Conservation (phyloP, 2,329 filamentous ascomycete genomes). For the Beauveria sp. region DNA sequence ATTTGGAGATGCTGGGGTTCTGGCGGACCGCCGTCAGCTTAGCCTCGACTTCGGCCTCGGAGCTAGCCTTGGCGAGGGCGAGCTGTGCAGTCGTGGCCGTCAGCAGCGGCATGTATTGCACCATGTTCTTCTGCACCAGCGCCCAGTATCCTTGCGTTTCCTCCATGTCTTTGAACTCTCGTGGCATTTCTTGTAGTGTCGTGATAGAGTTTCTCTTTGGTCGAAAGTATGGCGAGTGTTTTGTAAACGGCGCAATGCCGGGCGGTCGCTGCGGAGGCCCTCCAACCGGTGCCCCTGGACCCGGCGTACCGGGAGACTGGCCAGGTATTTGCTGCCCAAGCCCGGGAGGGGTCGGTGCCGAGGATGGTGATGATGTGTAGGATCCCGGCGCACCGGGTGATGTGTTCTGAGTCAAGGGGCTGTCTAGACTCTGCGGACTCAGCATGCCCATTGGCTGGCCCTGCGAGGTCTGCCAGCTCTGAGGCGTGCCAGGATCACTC, state of each 20-base stretch:
- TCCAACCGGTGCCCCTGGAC: conserved; percentile 13
- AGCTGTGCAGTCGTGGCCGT: conserved; percentile 25
- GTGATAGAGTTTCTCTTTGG: conserved; percentile 24
- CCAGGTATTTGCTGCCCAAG: conserved; percentile 5
- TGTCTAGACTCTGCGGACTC: conserved; percentile 28
- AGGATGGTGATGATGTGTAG: not conserved
- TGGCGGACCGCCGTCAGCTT: conserved; percentile 25
- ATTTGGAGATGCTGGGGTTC: conserved; percentile 23
- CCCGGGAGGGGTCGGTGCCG: conserved; percentile 2
- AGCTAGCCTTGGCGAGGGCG: conserved; percentile 20
- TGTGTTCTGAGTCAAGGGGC: conserved; percentile 15
- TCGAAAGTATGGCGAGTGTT: conserved; percentile 30
- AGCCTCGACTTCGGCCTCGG: conserved; percentile 21
- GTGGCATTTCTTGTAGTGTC: conserved; percentile 26
- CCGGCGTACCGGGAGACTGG: conserved; percentile 10
- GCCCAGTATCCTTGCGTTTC: conserved; percentile 32
- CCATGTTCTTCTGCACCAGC: conserved; percentile 29
- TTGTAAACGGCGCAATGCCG: conserved; percentile 29
- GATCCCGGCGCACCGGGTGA: not conserved
- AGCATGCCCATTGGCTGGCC: conserved; percentile 18
- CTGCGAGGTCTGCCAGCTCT: not conserved
- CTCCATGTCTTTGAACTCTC: conserved; percentile 23
- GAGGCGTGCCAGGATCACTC: not conserved
- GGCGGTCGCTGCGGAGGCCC: conserved; percentile 18
- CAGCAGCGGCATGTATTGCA: conserved; percentile 29